Conservation (phyloP, 169 alveolate genomes). For the Plasmodium coatneyi region DNA sequence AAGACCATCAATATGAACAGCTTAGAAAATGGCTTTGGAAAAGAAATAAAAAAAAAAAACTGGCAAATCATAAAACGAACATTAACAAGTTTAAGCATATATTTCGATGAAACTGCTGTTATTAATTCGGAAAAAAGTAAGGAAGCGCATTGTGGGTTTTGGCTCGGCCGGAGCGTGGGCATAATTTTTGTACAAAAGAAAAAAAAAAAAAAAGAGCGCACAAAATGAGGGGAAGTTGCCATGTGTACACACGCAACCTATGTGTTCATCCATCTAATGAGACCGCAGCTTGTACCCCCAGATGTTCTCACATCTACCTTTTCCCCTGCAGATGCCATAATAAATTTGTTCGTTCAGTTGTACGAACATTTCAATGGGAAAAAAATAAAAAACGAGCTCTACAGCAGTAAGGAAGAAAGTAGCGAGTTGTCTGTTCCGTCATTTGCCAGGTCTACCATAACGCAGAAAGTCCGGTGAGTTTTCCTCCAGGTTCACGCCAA, state of each 20-base stretch:
- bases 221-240: slow-evolving; percentile 7
- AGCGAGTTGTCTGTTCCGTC: slow-evolving; percentile 33
- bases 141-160: neutral
- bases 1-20: slow-evolving; percentile 68
- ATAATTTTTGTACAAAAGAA: neutral
- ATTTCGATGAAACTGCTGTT: slow-evolving; percentile 55
- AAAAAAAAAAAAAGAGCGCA: neutral
- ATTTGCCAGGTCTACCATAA: slow-evolving; percentile 70
- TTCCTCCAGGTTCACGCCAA: neutral
- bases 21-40: slow-evolving; percentile 72
- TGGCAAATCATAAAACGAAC: slow-evolving; percentile 56
- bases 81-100: slow-evolving; percentile 34
- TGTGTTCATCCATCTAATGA: neutral
- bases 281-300: neutral
- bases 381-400: slow-evolving; percentile 25
- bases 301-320: neutral
- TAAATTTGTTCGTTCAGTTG: slow-evolving; percentile 37
- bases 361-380: slow-evolving; percentile 60
- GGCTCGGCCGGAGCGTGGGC: neutral
- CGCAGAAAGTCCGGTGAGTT: slow-evolving; percentile 73
- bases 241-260: neutral
- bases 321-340: slow-evolving; percentile 37
- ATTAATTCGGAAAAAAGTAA: slow-evolving; percentile 72
- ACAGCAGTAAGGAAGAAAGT: slow-evolving; percentile 12
- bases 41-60: slow-evolving; percentile 74